Conservation (phyloP, 2,329 filamentous ascomycete genomes). For the Stagonosporopsis vannaccii region DNA sequence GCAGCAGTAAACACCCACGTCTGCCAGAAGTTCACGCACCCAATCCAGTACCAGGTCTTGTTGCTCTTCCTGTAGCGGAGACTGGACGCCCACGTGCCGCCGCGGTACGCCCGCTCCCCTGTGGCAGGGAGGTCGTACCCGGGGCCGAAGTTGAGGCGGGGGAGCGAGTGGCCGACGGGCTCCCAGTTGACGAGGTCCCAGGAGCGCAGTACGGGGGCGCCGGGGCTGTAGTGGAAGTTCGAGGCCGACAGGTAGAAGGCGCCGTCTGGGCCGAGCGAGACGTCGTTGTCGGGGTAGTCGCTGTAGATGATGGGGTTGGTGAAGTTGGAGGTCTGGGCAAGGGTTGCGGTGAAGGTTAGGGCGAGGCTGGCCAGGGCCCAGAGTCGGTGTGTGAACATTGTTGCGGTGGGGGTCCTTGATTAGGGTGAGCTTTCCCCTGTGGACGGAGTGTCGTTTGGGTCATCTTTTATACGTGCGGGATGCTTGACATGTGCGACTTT, state of each 20-base stretch:
- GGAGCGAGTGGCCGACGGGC: conserved; percentile 38
- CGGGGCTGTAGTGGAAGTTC: conserved; percentile 61
- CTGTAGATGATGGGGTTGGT: conserved; percentile 59
- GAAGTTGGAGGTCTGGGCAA: not conserved
- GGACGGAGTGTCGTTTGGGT: not conserved
- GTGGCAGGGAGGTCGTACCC: conserved; percentile 54
- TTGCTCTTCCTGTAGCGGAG: conserved; percentile 58
- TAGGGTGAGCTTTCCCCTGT: no score
- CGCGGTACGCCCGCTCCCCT: conserved; percentile 55
- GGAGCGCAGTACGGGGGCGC: conserved; percentile 61
- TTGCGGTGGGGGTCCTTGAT: no score
- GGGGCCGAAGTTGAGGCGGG: conserved; percentile 28
- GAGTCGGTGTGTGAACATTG: not conserved
- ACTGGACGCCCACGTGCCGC: conserved; percentile 61
- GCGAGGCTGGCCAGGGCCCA: not conserved
- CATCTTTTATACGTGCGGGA: not conserved
- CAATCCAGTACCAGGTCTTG: conserved; percentile 62
- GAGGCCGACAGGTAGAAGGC: conserved; percentile 60
- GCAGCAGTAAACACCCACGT: conserved; percentile 62
- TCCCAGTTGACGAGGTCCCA: conserved; percentile 60
- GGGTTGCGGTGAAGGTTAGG: not conserved
- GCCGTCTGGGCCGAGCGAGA: conserved; percentile 49
- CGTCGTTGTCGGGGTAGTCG: conserved; percentile 60
- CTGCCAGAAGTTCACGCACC: conserved; percentile 61
- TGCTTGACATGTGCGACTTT: not conserved